phyloP scores from a whole-genome alignment of 768 basidiomycete genomes.

The Leucogyrophana mollusca region DNA sequence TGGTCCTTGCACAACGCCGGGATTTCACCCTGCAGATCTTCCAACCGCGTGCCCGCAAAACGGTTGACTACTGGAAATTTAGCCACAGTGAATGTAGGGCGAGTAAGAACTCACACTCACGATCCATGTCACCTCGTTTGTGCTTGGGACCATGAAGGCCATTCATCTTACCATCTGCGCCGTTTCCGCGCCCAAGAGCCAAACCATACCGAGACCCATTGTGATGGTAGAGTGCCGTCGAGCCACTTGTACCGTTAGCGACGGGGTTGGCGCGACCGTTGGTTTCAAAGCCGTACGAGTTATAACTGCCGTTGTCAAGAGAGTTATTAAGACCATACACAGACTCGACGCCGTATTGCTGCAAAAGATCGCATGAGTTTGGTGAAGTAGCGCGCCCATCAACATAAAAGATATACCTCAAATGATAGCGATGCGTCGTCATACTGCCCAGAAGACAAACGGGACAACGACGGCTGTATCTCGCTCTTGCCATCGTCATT shows the following conservation, averaged over 20 bases:
- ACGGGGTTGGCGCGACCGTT: constrained; percentile 36
- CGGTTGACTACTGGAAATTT: constrained; percentile 70
- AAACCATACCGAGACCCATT: constrained; percentile 76
- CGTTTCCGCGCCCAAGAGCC: constrained; percentile 53
- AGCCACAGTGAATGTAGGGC: constrained; percentile 10
- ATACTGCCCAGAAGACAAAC: constrained; percentile 59
- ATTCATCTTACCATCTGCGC: constrained; percentile 80
- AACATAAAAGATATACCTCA: constrained; percentile 41
- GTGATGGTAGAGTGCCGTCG: constrained; percentile 77
- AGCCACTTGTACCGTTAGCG: constrained; percentile 49
- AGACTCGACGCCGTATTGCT: constrained; percentile 61
- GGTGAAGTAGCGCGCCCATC: too few relatives aligned
- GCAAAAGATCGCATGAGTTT: too few relatives aligned
- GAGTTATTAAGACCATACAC: constrained; percentile 45
- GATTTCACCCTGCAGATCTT: constrained; percentile 95
- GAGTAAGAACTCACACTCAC: constrained; percentile 57
- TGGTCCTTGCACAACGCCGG: constrained; percentile 96
- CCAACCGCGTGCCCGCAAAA: constrained; percentile 92
- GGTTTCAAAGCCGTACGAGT: constrained; percentile 56
- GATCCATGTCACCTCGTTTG: constrained; percentile 90
- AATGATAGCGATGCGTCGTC: constrained; percentile 55
- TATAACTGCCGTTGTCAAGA: constrained; percentile 53
- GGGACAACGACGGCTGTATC: constrained; percentile 71
- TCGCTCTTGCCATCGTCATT: constrained; percentile 55
- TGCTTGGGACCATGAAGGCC: constrained; percentile 91